Evolutionary conservation across 1,284 basidiomycete species (phyloP).

Genomic region (Cryptococcus sp.): DNA sequence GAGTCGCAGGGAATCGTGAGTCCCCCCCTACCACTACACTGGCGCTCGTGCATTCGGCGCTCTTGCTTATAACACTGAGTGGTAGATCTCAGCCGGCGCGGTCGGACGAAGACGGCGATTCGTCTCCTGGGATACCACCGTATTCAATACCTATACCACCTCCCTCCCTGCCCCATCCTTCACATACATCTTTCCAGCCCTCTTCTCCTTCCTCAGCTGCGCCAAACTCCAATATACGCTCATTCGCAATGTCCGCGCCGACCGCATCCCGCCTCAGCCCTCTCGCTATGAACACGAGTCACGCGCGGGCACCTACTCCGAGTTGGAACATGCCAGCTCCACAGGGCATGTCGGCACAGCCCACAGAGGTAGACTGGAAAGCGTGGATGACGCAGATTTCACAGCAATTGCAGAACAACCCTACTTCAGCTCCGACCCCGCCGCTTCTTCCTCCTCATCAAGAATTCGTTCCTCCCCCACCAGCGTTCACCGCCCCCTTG

Average conservation of each 20-base stretch:
- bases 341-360: neutral
- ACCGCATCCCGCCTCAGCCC: neutral
- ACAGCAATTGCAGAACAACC: slow-evolving; percentile 1
- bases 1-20: slow-evolving; percentile 17
- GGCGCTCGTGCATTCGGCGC: neutral
- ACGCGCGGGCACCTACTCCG: neutral
- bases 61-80: neutral
- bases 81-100: neutral
- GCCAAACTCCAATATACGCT: neutral
- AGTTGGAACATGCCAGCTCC: neutral
- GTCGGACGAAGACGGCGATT: slow-evolving; percentile 4
- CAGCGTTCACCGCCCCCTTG: neutral
- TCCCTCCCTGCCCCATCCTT: neutral
- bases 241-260: slow-evolving; percentile 5
- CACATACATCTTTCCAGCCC: neutral
- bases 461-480: neutral
- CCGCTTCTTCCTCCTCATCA: neutral
- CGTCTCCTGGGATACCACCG: neutral
- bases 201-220: neutral
- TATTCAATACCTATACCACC: slow-evolving; percentile 1
- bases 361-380: slow-evolving; percentile 12
- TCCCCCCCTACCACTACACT: neutral
- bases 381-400: slow-evolving; percentile 10
- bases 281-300: neutral
- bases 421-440: neutral